Conservation (phyloP, 345 rosid species). For the Arabis hirsuta region DNA sequence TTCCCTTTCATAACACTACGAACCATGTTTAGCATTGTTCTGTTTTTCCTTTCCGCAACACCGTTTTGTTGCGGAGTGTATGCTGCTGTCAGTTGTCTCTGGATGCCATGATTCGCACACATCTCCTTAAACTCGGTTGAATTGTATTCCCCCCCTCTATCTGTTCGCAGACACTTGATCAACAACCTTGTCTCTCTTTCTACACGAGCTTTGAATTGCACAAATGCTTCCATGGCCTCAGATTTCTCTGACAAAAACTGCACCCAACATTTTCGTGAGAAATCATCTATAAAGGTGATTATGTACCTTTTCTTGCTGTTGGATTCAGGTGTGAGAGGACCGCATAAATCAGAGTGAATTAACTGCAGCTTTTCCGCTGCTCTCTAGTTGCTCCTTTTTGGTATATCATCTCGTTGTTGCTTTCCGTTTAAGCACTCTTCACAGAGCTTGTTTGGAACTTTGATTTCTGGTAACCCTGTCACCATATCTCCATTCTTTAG, state of each 20-base stretch:
- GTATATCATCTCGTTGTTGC: conserved; percentile 21
- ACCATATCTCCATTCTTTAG: background rate
- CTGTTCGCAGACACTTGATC: background rate
- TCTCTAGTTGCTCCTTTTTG: conserved; percentile 22
- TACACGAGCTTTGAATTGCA: background rate
- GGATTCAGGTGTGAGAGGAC: conserved; percentile 8
- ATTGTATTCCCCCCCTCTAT: conserved; percentile 10
- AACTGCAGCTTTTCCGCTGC: background rate
- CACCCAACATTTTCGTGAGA: conserved; percentile 19
- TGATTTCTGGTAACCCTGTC: conserved; percentile 4
- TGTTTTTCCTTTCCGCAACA: conserved; percentile 7
- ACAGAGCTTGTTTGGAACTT: conserved; percentile 1
- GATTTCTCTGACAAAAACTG: background rate
- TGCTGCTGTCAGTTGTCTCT: background rate
- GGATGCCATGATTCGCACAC: background rate
- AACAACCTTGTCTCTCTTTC: background rate
- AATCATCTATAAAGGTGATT: conserved; percentile 34
- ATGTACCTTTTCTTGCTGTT: conserved; percentile 28
- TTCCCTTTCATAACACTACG: background rate
- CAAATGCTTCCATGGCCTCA: background rate
- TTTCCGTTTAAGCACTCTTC: background rate
- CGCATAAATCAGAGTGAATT: conserved; percentile 21
- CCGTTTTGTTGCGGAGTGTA: conserved; percentile 4
- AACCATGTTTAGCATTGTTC: conserved; percentile 1
- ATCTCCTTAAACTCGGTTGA: background rate